Base-by-base conservation (phyloP, 768 basidiomycete species). In the Boletus sp. region DNA sequence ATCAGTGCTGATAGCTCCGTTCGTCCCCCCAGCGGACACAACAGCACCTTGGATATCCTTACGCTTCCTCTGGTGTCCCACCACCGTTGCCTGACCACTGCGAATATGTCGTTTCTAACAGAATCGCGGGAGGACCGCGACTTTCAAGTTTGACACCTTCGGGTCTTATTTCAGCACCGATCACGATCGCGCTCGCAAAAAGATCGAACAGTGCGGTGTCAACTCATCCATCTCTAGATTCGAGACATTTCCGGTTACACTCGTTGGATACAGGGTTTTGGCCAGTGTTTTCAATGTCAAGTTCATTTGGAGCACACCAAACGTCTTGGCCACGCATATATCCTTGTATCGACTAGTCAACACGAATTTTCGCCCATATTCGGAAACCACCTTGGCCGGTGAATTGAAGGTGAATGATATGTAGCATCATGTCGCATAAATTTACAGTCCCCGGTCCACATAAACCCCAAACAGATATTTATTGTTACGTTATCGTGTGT, bases 101-200 rank as follows among this genome's bases (percentile, higher is more conserved):
- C 13, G n/a, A 37, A 19, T 10, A 1, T 14, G 8, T 45, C 25
- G 25, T 34, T 27, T 10, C 29, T 37, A 40, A 42, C 54, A 33
- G 41, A 15, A 45, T 17, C 57, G 50, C 53, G 47, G 37, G 27
- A 37, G 47, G 50, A 34, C 41, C 46, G 37, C 49, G 51, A 50
- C 29, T 27, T 13, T 45, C 51, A 47, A 23, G 39, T 23, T 21
- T 54, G 50, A 11, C 34, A 40, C 59, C 35, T 42, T n/a, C 42
- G 43, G 15, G 29, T 34, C 25, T 15, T 54, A 41, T 53, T 42
- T 55, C 34, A 51, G 49, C 38, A 34, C 35, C 65, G 66, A 66
- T 67, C 64, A 47, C 39, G 64, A 66, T 65, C 64, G 55, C 33
- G n/a, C 42, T 5, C 13, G 46, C 34, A 32, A 13, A 37, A 48